Base-by-base conservation (phyloP, 306 rosid species). In the Malus sylvestris region DNA sequence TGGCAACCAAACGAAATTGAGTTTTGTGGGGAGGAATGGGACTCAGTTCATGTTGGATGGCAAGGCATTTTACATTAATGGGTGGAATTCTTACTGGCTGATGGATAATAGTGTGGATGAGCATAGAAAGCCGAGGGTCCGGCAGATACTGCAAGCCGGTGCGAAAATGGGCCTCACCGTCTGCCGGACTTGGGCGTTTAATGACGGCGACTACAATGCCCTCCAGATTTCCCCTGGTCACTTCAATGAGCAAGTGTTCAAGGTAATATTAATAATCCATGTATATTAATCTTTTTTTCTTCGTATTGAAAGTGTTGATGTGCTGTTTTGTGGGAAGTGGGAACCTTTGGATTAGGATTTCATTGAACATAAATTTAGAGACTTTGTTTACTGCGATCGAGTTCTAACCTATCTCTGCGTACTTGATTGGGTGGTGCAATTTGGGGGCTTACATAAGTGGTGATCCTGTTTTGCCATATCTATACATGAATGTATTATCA, bases 81-180 rank as follows among this genome's bases (percentile, higher is more conserved):
- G 99, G 10, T 95, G 99, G 99, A 95, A 95, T 76, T 92, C 99
- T 73, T 95, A 95, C 80, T 95, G 99, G 99, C 81, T 95, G 33
- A 90, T 95, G 97, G 88, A 85, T 46, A 96, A 90, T 45, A 86
- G 96, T 15, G 97, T 83, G 78, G 96, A 90, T 52, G 82, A 82
- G 70, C 67, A 80, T 74, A 80, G 81, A 22, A 88, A 88, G 67
- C 82, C 81, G n/a, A 86, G 89, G 85, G 89, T 92, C 44, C 78
- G 87, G 55, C 86, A 83, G 76, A 92, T 95, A 84, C 72, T 95
- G 79, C 86, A 85, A 76, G 88, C 84, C 7, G 97, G 93, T 19
- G 87, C 93, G 0, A 88, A 87, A 80, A 95, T 95, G 97, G 99
- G 99, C 79, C 93, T 95, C 76, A 92, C 97, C 6, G 96, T 95